Percentiles rank a stretch among this genome's conserved stretches.
Conservation (phyloP, 2,329 filamentous ascomycete species). For the Fusarium pilosicola region DNA sequence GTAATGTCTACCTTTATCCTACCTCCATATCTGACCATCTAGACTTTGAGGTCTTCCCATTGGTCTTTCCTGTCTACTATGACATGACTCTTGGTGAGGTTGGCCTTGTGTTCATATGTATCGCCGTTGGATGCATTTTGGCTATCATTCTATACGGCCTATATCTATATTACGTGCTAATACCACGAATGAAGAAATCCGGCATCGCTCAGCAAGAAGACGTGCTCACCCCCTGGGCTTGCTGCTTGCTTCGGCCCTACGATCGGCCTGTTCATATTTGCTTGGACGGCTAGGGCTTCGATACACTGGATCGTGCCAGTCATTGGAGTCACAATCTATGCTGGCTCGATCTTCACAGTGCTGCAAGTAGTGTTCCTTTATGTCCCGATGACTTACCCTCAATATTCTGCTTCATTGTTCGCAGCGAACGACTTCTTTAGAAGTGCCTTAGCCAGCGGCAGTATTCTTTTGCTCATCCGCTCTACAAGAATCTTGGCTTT, state of each 20-base stretch:
- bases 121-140: slow-evolving; percentile 65
- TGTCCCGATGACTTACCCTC: not conserved
- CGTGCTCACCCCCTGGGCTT: slow-evolving; percentile 63
- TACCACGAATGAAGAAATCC: slow-evolving; percentile 40
- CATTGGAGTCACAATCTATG: slow-evolving; percentile 65
- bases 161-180: slow-evolving; percentile 62
- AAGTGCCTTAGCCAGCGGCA: not conserved
- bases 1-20: not conserved
- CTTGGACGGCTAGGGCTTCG: slow-evolving; percentile 61
- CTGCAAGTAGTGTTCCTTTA: not conserved
- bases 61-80: slow-evolving; percentile 69
- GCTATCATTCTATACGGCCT: slow-evolving; percentile 45
- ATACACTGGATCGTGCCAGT: slow-evolving; percentile 65
- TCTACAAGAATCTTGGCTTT: not conserved
- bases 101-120: slow-evolving; percentile 68
- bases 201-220: slow-evolving; percentile 59
- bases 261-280: slow-evolving; percentile 68
- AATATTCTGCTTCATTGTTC: not conserved
- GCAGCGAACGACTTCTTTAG: not conserved
- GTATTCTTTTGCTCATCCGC: not conserved
- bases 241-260: slow-evolving; percentile 62
- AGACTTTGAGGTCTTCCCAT: slow-evolving; percentile 71
- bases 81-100: slow-evolving; percentile 66
- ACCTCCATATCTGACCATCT: not conserved
- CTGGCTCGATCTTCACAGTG: slow-evolving; percentile 33